These are phyloP conservation scores for Septoria petroselini DNA, from an alignment of 2,329 filamentous ascomycete species.

Conservation along the genomic window DNA sequence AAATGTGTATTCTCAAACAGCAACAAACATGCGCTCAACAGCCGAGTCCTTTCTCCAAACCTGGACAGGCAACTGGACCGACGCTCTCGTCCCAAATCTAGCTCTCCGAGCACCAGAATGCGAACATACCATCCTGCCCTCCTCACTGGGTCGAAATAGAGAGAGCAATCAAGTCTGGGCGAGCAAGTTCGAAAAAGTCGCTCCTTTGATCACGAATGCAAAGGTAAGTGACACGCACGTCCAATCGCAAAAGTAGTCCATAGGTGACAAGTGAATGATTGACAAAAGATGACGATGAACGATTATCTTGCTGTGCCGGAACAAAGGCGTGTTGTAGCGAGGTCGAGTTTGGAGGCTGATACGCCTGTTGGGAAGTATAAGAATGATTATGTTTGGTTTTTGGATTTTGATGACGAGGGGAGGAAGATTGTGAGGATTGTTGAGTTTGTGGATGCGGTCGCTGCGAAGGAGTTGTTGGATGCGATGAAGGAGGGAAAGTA, in stretches of 20 bases:
- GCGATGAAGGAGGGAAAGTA: not conserved
- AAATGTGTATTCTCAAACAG: too few species aligned
- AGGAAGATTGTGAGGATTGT: conserved; percentile 22
- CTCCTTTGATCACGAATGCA: conserved; percentile 16
- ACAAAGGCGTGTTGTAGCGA: conserved; percentile 16
- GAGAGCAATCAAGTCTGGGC: conserved; percentile 21
- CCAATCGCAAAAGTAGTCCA: not conserved
- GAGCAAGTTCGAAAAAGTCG: conserved; percentile 19
- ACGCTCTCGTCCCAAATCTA: conserved; percentile 13
- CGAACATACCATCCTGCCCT: conserved; percentile 21
- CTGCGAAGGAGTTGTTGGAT: not conserved
- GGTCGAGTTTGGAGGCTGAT: conserved; percentile 18
- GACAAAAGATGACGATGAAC: conserved; percentile 26
- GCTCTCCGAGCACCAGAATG: conserved; percentile 20
- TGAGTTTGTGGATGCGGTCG: conserved; percentile 22
- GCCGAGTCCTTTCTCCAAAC: conserved; percentile 24
- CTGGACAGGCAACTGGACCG: conserved; percentile 24
- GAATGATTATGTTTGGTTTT: conserved; percentile 30
- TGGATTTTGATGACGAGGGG: conserved; percentile 22
- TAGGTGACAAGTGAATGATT: not conserved
- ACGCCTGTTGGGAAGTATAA: conserved; percentile 22
- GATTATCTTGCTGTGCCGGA: conserved; percentile 22
- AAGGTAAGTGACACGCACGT: conserved; percentile 10
- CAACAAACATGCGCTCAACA: conserved; percentile 23
- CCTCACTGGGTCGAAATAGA: not conserved